phyloP scores from a whole-genome alignment of 1,284 basidiomycete genomes.

The Heterobasidion annosum region DNA sequence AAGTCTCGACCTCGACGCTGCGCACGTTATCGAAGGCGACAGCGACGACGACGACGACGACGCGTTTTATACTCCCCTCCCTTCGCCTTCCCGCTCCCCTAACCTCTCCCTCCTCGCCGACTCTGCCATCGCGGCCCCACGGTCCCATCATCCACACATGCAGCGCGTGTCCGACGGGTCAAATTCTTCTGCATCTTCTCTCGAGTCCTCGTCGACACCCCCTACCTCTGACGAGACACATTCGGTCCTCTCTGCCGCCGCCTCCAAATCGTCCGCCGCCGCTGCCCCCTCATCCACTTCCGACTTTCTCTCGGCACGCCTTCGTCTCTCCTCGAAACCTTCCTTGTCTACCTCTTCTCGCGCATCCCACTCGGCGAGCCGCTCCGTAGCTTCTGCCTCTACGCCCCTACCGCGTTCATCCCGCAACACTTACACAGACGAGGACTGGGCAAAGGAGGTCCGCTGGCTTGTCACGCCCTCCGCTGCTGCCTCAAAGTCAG shows the following conservation, averaged over 20 bases:
- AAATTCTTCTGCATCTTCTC: constrained; percentile 21
- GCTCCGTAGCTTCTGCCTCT: constrained; percentile 1
- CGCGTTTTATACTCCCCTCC: constrained; percentile 37
- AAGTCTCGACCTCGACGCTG: too few species aligned
- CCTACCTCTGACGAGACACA: constrained; percentile 18
- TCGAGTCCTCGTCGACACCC: constrained; percentile 19
- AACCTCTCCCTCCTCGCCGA: constrained; percentile 27
- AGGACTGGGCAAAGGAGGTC: constrained; percentile 57
- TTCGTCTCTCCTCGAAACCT: not conserved
- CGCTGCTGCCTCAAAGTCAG: constrained; percentile 15
- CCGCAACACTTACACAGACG: constrained; percentile 30
- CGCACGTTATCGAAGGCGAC: too few species aligned
- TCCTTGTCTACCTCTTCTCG: not conserved
- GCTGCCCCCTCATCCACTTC: not conserved
- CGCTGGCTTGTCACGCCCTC: constrained; percentile 45
- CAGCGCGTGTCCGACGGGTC: constrained; percentile 5
- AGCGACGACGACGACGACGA: constrained; percentile 29
- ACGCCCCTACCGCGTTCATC: constrained; percentile 7
- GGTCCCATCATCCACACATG: constrained; percentile 8
- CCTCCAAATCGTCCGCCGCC: not conserved
- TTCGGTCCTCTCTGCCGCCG: constrained; percentile 9
- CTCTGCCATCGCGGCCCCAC: constrained; percentile 7
- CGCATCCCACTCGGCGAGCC: not conserved
- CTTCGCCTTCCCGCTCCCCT: constrained; percentile 37
- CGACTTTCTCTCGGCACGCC: not conserved